Evolutionary conservation across 2,329 filamentous ascomycete genomes (phyloP).

Genomic region (Aspergillus novoparasiticus): DNA sequence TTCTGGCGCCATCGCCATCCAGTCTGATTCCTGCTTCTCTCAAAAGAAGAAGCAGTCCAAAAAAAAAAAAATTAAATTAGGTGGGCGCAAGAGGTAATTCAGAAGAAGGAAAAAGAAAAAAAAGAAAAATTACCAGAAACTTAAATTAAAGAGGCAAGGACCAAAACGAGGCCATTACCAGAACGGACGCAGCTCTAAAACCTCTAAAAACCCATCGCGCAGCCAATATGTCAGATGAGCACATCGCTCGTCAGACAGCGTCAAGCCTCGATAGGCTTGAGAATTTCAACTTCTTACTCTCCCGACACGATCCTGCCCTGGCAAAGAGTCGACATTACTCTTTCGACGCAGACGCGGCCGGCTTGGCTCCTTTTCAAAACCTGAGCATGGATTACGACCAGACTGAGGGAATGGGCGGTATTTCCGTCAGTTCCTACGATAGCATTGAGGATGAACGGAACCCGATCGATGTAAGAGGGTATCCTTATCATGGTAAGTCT

Average conservation of each 20-base stretch:
- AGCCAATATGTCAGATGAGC: conserved; percentile 38
- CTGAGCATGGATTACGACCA: conserved; percentile 44
- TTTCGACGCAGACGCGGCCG: conserved; percentile 38
- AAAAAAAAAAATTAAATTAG: not conserved
- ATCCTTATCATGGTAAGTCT: conserved; percentile 44
- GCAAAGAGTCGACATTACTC: conserved; percentile 41
- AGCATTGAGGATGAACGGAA: conserved; percentile 44
- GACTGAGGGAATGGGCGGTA: conserved; percentile 43
- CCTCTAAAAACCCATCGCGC: conserved; percentile 13
- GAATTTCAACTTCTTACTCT: conserved; percentile 41
- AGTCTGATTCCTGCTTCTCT: conserved; percentile 14
- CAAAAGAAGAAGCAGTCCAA: conserved; percentile 12
- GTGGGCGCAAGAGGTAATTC: not conserved
- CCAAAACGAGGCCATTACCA: conserved; percentile 5
- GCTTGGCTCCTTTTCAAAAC: conserved; percentile 34
- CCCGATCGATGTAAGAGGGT: conserved; percentile 41
- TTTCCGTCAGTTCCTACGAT: conserved; percentile 46
- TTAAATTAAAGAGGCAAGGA: conserved; percentile 17
- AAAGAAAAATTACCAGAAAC: conserved; percentile 16
- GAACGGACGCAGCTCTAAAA: conserved; percentile 14
- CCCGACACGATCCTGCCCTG: conserved; percentile 34
- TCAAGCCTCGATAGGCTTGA: conserved; percentile 37
- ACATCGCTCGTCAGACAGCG: conserved; percentile 28
- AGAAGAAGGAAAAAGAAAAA: conserved; percentile 10
- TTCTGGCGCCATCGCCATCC: conserved; percentile 21